Evolutionary conservation across 495 filamentous ascomycete species (phyloP).

Genomic region (Ascobolus immersus): DNA sequence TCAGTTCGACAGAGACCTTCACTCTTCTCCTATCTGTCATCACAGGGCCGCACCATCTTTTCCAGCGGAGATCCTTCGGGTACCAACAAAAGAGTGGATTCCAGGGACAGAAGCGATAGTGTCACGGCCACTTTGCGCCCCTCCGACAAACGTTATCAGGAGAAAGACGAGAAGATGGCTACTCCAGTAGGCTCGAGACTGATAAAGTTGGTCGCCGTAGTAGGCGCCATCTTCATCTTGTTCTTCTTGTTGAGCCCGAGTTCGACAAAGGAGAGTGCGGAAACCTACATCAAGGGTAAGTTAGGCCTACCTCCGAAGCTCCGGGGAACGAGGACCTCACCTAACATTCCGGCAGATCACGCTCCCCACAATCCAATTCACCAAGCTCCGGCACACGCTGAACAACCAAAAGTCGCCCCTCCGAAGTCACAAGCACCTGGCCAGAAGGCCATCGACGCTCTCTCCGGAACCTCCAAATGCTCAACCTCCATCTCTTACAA

Average conservation of each 20-base stretch:
- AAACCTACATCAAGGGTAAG: conserved; percentile 20
- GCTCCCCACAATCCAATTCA: background rate
- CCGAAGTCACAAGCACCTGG: conserved; percentile 12
- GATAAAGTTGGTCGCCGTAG: conserved; percentile 37
- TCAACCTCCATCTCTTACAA: conserved; percentile 51
- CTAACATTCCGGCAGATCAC: background rate
- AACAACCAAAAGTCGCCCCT: conserved; percentile 9
- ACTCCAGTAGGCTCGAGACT: conserved; percentile 27
- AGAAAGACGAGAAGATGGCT: conserved; percentile 23
- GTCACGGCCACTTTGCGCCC: conserved; percentile 14
- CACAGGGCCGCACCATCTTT: conserved; percentile 8
- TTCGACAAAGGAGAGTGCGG: conserved; percentile 16
- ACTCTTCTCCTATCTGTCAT: conserved; percentile 14
- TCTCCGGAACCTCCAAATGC: conserved; percentile 44
- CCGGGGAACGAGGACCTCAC: conserved; percentile 6
- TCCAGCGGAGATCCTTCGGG: no score
- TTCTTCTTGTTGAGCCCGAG: conserved; percentile 35
- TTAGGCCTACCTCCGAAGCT: conserved; percentile 10
- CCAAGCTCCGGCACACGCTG: conserved; percentile 1
- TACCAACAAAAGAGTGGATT: no score
- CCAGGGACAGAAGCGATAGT: conserved; percentile 13
- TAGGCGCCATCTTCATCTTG: conserved; percentile 33
- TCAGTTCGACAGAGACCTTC: conserved; percentile 14
- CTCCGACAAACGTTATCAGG: conserved; percentile 19
- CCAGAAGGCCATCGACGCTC: conserved; percentile 31